Percentiles rank a stretch among this genome's conserved stretches.
These are phyloP conservation scores for Cucumis variabilis DNA, from an alignment of 331 rosid species.

Conservation along the genomic window DNA sequence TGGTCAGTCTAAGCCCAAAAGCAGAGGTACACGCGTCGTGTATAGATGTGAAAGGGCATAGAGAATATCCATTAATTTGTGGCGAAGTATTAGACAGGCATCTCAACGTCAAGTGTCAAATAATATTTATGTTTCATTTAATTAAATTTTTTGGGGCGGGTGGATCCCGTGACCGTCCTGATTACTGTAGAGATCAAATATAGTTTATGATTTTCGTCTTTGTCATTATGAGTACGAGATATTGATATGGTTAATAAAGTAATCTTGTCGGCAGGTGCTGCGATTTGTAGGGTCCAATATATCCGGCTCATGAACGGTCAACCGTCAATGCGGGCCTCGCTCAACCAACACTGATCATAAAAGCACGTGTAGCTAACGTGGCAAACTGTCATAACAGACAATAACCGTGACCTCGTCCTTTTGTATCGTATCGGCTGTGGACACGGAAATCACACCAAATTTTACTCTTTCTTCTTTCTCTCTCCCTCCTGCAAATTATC, in stretches of 20 bases:
- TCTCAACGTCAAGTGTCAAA: not conserved
- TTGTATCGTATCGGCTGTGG: conserved; percentile 43
- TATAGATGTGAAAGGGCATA: not conserved
- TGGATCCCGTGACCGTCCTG: conserved; percentile 23
- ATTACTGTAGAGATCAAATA: conserved; percentile 14
- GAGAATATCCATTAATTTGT: conserved; percentile 6
- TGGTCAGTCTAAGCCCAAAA: not conserved
- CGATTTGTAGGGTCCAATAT: conserved; percentile 37
- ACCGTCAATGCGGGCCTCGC: conserved; percentile 38
- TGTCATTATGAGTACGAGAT: conserved; percentile 28
- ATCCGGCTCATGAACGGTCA: conserved; percentile 50
- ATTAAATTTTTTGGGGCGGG: not conserved
- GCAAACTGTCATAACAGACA: conserved; percentile 95
- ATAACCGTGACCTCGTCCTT: conserved; percentile 74
- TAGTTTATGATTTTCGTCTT: conserved; percentile 23
- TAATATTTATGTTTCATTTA: not conserved
- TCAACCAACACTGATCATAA: conserved; percentile 41
- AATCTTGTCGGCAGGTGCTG: conserved; percentile 56
- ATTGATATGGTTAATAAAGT: conserved; percentile 19
- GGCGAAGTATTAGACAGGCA: not conserved
- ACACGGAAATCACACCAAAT: not conserved
- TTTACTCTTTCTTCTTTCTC: not conserved
- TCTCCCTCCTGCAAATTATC: not conserved
- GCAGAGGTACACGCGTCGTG: conserved; percentile 15
- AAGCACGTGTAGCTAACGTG: conserved; percentile 79